phyloP scores from a whole-genome alignment of 805 yeast species.

The Myxozyma kluyveri region DNA sequence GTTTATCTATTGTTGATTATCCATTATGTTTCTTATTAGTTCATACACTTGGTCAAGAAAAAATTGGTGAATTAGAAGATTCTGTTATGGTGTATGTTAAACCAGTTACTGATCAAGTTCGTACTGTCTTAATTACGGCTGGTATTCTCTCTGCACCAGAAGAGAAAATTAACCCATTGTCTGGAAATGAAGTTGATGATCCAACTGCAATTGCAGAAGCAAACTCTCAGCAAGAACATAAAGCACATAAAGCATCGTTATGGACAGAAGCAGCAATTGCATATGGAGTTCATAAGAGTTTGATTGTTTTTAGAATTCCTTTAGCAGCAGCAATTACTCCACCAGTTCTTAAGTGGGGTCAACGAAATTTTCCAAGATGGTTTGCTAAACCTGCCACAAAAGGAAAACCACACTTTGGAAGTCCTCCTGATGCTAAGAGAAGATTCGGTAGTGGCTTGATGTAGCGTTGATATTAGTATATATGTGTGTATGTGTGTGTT shows the following conservation, averaged over 20 bases:
- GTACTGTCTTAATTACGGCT: conserved; percentile 6
- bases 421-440: conserved; percentile 19
- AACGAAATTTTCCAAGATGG: conserved; percentile 58
- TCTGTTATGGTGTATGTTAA: conserved; percentile 7
- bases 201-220: conserved; percentile 25
- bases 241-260: conserved; percentile 41
- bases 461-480: conserved; percentile 1
- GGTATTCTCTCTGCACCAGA: conserved; percentile 1
- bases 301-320: conserved; percentile 75
- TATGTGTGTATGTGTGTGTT: neutral
- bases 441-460: conserved; percentile 21
- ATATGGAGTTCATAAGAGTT: conserved; percentile 86
- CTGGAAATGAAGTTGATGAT: conserved; percentile 1
- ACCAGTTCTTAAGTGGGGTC: conserved; percentile 71
- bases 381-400: conserved; percentile 4
- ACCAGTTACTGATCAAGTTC: conserved; percentile 10
- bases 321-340: conserved; percentile 92
- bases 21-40: conserved; percentile 82
- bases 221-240: conserved; percentile 22
- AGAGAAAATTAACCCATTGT: neutral
- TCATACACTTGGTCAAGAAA: conserved; percentile 83
- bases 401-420: conserved; percentile 14
- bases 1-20: conserved; percentile 68
- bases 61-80: conserved; percentile 65
- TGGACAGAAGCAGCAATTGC: conserved; percentile 87